Base-by-base conservation (phyloP, 106 monocot species). In the Posidonia australis region DNA sequence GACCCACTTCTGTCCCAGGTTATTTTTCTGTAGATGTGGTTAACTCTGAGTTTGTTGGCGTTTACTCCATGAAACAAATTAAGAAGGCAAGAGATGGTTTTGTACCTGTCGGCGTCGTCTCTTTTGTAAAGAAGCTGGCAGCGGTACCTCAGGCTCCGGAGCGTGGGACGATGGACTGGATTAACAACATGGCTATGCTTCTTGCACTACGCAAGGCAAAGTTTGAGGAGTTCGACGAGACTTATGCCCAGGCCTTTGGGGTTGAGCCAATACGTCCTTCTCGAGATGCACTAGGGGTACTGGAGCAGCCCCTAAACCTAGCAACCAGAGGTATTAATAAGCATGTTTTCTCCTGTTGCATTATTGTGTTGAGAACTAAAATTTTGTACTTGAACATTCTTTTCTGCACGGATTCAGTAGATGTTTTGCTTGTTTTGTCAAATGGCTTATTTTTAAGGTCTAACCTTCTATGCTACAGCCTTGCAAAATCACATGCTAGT, bases 211-310 rank as follows among this genome's bases (percentile, higher is more conserved):
- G 90, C 43, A 74, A 57, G 65, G 73, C 73, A 5, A 59, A 64
- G 46, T 86, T 69, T 46, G 83, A 83, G 77, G 83, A 86, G 64
- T 81, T 77, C 47, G 86, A 86, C 31, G 78, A 75, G 22, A 81
- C 83, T 0, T 81, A 83, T 67, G 86, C 81, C 0, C 68, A 91
- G 54, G 90, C 83, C 0, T 86, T 86, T 70, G 90, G 90, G 41
- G 58, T 73, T 19, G 49, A 76, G 25, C 76, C 78, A n/a, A 70
- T 72, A 10, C 74, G 72, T 21, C 73, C 73, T 9, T 51, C 74
- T 19, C 62, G 54, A 27, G 67, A 65, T 67, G 16, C 32, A 20
- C 31, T 23, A 17, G 68, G 18, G 6, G 47, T 53, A 21, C 16
- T 19, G 22, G 76, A 67, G 63, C 74, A 80, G 29, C 58, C 60